Evolutionary conservation across 805 yeast species (phyloP).

Genomic region (Ogataea glucozyma): DNA sequence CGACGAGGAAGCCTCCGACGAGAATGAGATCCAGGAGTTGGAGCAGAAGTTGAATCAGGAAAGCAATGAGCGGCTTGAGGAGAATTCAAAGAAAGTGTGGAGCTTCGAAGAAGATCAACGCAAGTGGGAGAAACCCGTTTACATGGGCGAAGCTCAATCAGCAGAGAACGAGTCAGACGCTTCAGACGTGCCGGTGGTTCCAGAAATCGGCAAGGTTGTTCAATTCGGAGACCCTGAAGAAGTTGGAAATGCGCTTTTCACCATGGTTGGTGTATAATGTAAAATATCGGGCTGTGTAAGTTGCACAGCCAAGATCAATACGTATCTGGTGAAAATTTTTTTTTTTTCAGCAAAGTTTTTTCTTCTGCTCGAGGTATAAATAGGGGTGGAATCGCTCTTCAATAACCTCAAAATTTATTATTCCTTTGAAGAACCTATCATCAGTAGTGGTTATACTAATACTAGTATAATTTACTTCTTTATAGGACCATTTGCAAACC

Average conservation of each 20-base stretch:
- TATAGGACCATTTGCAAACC: slow-evolving; percentile 48
- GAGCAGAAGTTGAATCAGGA: slow-evolving; percentile 23
- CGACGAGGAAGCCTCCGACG: slow-evolving; percentile 32
- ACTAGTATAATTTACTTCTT: slow-evolving; percentile 56
- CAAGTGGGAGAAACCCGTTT: slow-evolving; percentile 51
- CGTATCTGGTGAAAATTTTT: slow-evolving; percentile 8
- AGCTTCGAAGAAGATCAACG: slow-evolving; percentile 55
- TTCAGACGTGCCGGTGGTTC: slow-evolving; percentile 3
- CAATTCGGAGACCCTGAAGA: slow-evolving; percentile 36
- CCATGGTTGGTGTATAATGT: slow-evolving; percentile 29
- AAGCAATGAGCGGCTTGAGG: slow-evolving; percentile 30
- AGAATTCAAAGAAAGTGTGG: slow-evolving; percentile 48
- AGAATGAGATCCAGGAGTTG: slow-evolving; percentile 33
- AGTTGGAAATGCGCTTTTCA: slow-evolving; percentile 32
- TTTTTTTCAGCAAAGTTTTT: slow-evolving; percentile 7
- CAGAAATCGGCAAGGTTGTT: slow-evolving; percentile 24
- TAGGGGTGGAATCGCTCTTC: slow-evolving; percentile 2
- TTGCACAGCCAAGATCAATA: neutral
- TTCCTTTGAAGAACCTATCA: slow-evolving; percentile 44
- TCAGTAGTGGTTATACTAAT: slow-evolving; percentile 84
- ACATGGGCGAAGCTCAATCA: slow-evolving; percentile 20
- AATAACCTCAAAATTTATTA: neutral
- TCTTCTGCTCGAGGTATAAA: slow-evolving; percentile 9
- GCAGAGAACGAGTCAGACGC: neutral
- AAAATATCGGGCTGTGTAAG: slow-evolving; percentile 5